Evolutionary conservation across 805 yeast genomes (phyloP), one percentile per base, ranked within the genome.

Genomic region (Candida qinlingensis): DNA sequence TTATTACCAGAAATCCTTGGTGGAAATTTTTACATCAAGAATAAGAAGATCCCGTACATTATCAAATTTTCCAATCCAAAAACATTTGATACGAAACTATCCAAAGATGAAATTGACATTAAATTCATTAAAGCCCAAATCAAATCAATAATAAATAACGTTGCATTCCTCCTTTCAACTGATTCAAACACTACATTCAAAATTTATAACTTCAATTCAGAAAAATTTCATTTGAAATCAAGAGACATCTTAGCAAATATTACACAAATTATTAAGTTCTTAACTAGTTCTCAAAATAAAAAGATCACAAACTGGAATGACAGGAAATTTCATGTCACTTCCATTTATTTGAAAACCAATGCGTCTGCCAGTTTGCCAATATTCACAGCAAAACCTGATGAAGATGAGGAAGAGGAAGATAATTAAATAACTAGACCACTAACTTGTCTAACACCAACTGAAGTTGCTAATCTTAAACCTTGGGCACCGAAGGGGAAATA

Each of bases 401-500:
- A 25, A 12, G 25, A 47, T 25, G 31, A 35, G 35, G 34, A n/a
- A 38, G 19, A 12, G 34, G 41, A 27, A 26, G 11, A 41, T 29
- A 28, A 11, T 42, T 41, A 49, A 7, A 49, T 46, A 31, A 55
- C 55, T 28, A 59, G 38, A 12, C 60, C 54, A n/a, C 56, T 53
- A 12, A 60, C 56, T 48, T 79, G 81, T 48, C 77, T 72, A 6
- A 77, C 65, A 6, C 85, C 89, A 6, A 83, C 69, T 26, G 79
- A 67, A 12, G 80, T 71, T 1, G 84, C 75, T 64, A 81, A 71
- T 52, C 76, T 68, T 43, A 83, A 59, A 3, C 95, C 85, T 52
- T 86, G 85, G 1, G 92, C 87, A 10, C 99, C 99, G 70, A 91
- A 86, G 11, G 99, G 99, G 76, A 94, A 92, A 66, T 94, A 94